Conservation (phyloP, 257 asterid species). For the Nicotiana noctiflora region DNA sequence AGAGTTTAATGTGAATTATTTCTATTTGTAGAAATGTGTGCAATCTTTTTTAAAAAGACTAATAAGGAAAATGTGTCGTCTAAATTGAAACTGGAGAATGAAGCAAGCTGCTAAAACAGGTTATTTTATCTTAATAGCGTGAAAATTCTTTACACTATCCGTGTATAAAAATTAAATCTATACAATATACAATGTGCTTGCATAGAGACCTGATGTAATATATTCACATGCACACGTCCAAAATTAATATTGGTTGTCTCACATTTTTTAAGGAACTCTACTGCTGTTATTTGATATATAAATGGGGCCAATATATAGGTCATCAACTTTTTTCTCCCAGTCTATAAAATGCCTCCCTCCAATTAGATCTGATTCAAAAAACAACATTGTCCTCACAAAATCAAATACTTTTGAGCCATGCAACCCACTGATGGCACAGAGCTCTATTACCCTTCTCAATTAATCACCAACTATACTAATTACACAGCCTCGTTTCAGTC, state of each 20-base stretch:
- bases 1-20: no score
- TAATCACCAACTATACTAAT: conserved; percentile 25
- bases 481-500: conserved; percentile 31
- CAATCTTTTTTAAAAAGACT: no score
- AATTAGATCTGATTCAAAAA: conserved; percentile 14
- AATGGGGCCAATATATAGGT: conserved; percentile 20
- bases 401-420: conserved; percentile 33
- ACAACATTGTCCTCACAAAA: background rate
- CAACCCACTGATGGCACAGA: conserved; percentile 52
- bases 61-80: no score
- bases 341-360: conserved; percentile 52
- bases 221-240: conserved; percentile 17
- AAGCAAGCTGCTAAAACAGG: no score
- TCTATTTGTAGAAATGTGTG: no score
- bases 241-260: conserved; percentile 27
- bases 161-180: no score
- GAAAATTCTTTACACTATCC: no score
- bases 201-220: no score
- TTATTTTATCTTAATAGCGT: no score
- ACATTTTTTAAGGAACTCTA: conserved; percentile 37
- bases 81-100: no score
- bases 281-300: conserved; percentile 25
- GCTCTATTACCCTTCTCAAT: conserved; percentile 40
- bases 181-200: no score
- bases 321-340: conserved; percentile 22